Conservation (phyloP, 1,284 basidiomycete genomes). For the Moesziomyces antarcticus region DNA sequence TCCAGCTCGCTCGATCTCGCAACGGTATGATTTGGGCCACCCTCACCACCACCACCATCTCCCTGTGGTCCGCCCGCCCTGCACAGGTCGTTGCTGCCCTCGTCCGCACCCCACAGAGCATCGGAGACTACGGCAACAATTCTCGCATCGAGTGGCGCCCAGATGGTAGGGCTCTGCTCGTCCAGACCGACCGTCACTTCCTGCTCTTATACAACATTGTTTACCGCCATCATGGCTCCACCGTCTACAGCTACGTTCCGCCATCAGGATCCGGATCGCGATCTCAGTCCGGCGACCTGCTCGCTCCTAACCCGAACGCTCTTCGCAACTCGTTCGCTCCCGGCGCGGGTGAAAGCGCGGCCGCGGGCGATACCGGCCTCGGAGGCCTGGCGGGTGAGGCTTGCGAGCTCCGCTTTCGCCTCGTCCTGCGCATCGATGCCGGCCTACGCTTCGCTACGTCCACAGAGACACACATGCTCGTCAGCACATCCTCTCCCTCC, state of each 20-base stretch:
- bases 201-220: slow-evolving; percentile 53
- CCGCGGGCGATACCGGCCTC: slow-evolving; percentile 39
- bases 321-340: slow-evolving; percentile 54
- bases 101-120: slow-evolving; percentile 54
- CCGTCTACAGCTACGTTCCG: slow-evolving; percentile 57
- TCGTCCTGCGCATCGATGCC: slow-evolving; percentile 61
- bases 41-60: slow-evolving; percentile 48
- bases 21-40: slow-evolving; percentile 57
- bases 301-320: slow-evolving; percentile 45
- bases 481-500: slow-evolving; percentile 57
- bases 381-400: slow-evolving; percentile 43
- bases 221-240: slow-evolving; percentile 29
- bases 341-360: slow-evolving; percentile 55
- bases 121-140: slow-evolving; percentile 62
- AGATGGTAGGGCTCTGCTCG: slow-evolving; percentile 48
- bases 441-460: slow-evolving; percentile 51
- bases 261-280: slow-evolving; percentile 45
- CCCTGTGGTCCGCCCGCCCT: slow-evolving; percentile 59
- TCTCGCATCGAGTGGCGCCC: slow-evolving; percentile 52
- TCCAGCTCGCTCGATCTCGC: slow-evolving; percentile 54
- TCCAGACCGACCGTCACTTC: slow-evolving; percentile 50
- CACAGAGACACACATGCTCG: slow-evolving; percentile 55
- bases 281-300: slow-evolving; percentile 38
- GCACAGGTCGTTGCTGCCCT: slow-evolving; percentile 60
- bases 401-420: slow-evolving; percentile 53